Base-by-base conservation (phyloP, 78 protist species). In the Dictyostelium brefeldianum region DNA sequence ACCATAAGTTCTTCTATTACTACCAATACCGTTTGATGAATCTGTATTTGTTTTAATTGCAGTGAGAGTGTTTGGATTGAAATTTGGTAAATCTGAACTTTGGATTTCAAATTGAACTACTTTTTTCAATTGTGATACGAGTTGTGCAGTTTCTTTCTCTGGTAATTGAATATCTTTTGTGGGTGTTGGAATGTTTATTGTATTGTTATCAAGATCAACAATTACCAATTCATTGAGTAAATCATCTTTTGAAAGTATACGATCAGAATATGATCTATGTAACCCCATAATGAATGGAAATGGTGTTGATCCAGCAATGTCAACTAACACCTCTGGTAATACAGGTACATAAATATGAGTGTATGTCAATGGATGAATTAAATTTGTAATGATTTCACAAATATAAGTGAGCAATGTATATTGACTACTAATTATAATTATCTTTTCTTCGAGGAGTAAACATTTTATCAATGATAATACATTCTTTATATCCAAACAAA, bases 291-390 rank as follows among this genome's bases (percentile, higher is more conserved):
- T 77, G 46, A 87, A 92, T 80, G 96, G 96, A 56, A 82, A 84
- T n/a, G 96, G 96, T 5, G 75, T 67, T 20, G 81, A 64, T 69
- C 87, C 85, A 3, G 79, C 78, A 22, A 79, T 83, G 0, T 92
- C 96, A 2, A 92, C 48, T 47, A 92, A 50, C 9, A 64, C 22
- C 29, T 82, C 96, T 70, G 96, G 96, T 64, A 92, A 31, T 53
- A 92, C 71, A 3, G 96, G 96, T 50, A 92, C 96, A 69, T 92
- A 92, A 14, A 92, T 90, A 80, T 92, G 90, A 20, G 96, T 80
- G 56, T 81, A 92, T 5, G 20, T 2, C 9, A 90, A 57, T 80
- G 90, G 90, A 70, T 80, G 69, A 6, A 90, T 17, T 46, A 81
- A 7, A 8, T 80, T 25, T 9, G 87, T 25, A 25, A 90, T 57